Evolutionary conservation across 768 basidiomycete genomes (phyloP), one percentile per base, ranked within the genome.

Genomic region (Phanerochaete sordida): DNA sequence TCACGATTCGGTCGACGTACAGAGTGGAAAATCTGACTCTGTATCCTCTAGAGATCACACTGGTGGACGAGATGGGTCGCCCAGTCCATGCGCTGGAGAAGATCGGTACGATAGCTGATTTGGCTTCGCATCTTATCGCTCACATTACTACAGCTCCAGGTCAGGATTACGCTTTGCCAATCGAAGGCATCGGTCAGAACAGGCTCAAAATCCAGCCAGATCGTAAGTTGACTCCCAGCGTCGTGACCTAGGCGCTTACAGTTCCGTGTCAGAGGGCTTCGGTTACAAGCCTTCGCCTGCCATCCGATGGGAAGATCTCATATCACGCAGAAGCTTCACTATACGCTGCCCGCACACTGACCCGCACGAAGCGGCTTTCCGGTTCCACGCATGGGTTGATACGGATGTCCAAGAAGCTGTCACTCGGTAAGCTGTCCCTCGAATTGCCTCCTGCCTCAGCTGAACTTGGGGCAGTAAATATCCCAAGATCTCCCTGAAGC

Each of bases 281-380:
- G 95, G 95, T 21, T 98, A 97, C 74, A 88, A 85, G 68, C 98
- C 95, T 95, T 95, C 91, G 48, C 74, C 83, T 46, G 84, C 94
- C 2, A 83, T 95, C 43, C 85, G 91, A 54, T 95, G 94, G 84
- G 93, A 97, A 65, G 95, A 97, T 64, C 77, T 99, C 1, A 76
- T 95, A 24, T 73, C 81, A 2, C 83, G 78, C 63, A 84, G 77
- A 68, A 84, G 76, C 45, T 85, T 95, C 46, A 89, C 91, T 1
- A 81, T 98, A 57, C 87, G 84, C 46, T 99, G 97, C 72, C 86
- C 90, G 47, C 93, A 95, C 67, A 79, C 83, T 30, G 86, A 94
- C 65, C 77, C 86, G 0, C 79, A 79, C 46, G 95, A 98, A 69
- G 90, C 93, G 13, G 85, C 94, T 3, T 99, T 98, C 80, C 86